A percentile compares a stretch with the other conserved stretches of the same genome.
Evolutionary conservation across 306 rosid species (phyloP).

Genomic region (cucumber (Cucumis sativus)): DNA sequence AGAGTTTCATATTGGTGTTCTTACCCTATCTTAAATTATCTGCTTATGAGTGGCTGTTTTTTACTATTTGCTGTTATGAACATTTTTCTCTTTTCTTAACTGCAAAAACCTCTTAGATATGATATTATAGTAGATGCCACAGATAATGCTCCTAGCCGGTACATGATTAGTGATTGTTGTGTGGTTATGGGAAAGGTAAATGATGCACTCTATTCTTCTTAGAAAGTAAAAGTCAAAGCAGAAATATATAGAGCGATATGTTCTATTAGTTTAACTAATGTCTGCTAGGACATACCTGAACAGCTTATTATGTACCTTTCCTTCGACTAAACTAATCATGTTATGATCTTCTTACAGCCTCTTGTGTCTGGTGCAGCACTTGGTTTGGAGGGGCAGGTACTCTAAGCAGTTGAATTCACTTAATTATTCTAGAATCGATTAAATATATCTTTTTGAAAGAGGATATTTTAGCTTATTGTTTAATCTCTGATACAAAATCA

Average conservation of each 20-base stretch:
- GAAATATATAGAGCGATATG: neutral
- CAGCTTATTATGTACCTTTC: neutral
- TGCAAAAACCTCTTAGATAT: slow-evolving; percentile 39
- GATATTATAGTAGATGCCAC: slow-evolving; percentile 85
- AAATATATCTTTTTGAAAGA: neutral
- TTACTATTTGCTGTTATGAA: neutral
- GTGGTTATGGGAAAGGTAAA: slow-evolving; percentile 90
- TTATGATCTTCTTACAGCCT: slow-evolving; percentile 51
- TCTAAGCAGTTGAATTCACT: slow-evolving; percentile 1
- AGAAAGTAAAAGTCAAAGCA: neutral
- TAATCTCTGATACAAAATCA: neutral
- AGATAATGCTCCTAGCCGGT: slow-evolving; percentile 95
- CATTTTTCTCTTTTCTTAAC: slow-evolving; percentile 26
- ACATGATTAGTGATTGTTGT: slow-evolving; percentile 93
- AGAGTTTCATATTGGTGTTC: neutral
- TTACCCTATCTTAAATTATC: neutral
- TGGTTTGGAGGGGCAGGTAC: slow-evolving; percentile 99
- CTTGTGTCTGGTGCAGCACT: slow-evolving; percentile 97
- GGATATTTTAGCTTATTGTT: neutral
- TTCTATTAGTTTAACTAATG: neutral
- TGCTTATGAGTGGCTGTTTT: neutral
- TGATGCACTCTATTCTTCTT: slow-evolving; percentile 2
- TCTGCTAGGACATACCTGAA: neutral
- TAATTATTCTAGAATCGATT: neutral
- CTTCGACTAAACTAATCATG: neutral